Evolutionary conservation across 306 rosid species (phyloP).

Genomic region (Lithocarpus polystachyus): DNA sequence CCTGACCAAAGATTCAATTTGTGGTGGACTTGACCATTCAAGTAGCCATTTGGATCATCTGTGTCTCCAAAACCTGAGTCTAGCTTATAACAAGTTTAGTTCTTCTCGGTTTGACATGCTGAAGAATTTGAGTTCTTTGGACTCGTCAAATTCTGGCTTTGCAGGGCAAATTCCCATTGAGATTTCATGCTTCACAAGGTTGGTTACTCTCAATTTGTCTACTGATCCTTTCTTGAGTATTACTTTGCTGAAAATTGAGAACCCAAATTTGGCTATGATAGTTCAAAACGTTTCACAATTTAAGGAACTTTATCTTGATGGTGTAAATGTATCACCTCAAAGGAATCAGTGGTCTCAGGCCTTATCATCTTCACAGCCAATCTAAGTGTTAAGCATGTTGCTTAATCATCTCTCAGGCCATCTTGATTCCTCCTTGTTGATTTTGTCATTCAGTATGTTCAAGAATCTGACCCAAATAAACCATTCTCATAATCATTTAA

Average conservation of each 20-base stretch:
- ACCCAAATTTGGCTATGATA: slow-evolving; percentile 17
- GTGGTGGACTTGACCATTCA: background rate
- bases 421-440: slow-evolving; percentile 4
- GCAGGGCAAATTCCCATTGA: background rate
- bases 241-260: slow-evolving; percentile 14
- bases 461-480: too few species aligned
- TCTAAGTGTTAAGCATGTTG: slow-evolving; percentile 25
- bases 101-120: background rate
- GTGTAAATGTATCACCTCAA: slow-evolving; percentile 28
- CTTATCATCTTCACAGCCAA: background rate
- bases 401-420: slow-evolving; percentile 19
- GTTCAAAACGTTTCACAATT: slow-evolving; percentile 33
- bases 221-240: background rate
- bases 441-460: slow-evolving; percentile 34
- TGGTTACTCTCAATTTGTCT: background rate
- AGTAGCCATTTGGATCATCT: slow-evolving; percentile 12
- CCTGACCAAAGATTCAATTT: background rate
- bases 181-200: background rate
- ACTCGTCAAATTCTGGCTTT: background rate
- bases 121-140: background rate
- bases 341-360: slow-evolving; percentile 44
- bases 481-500: too few species aligned
- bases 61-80: background rate
- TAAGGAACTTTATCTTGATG: slow-evolving; percentile 39
- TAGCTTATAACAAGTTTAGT: background rate